Percentiles rank a stretch among this genome's conserved stretches.
These are phyloP conservation scores for Microbotryum lychnidis-dioicae DNA, from an alignment of 1,284 basidiomycete species.

Conservation along the genomic window DNA sequence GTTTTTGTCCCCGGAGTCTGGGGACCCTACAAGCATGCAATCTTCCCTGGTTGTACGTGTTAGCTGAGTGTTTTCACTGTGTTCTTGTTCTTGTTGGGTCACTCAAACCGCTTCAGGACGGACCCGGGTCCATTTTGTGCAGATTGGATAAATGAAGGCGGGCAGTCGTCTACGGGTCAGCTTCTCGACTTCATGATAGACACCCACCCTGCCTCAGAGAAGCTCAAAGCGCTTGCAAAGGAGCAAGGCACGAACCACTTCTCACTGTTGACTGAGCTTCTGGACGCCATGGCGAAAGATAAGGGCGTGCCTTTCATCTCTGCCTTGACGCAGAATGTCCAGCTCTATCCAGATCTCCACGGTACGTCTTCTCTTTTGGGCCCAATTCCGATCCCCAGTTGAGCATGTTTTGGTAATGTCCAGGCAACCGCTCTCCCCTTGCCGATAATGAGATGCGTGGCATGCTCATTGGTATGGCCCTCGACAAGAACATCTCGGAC, in stretches of 20 bases:
- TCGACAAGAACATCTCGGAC: slow-evolving; percentile 69
- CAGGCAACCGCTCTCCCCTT: slow-evolving; percentile 90
- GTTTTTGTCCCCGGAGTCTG: slow-evolving; percentile 88
- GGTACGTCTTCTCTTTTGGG: slow-evolving; percentile 29
- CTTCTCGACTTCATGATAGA: slow-evolving; percentile 75
- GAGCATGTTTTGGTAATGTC: slow-evolving; percentile 3
- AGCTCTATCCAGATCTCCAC: slow-evolving; percentile 86
- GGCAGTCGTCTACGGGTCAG: slow-evolving; percentile 97
- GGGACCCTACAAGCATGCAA: slow-evolving; percentile 87
- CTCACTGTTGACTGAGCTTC: slow-evolving; percentile 61
- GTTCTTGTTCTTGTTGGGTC: neutral
- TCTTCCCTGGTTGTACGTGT: slow-evolving; percentile 67
- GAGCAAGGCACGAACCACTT: slow-evolving; percentile 44
- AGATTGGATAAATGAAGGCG: slow-evolving; percentile 94
- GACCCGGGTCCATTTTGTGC: neutral
- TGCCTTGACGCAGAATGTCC: slow-evolving; percentile 79
- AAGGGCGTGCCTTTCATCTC: slow-evolving; percentile 42
- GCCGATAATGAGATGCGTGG: slow-evolving; percentile 91
- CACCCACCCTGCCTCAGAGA: slow-evolving; percentile 74
- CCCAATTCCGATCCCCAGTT: no score
- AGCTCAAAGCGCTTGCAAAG: slow-evolving; percentile 52
- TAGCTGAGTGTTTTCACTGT: neutral
- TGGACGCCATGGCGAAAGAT: slow-evolving; percentile 60
- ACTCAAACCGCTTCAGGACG: neutral
- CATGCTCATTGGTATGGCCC: slow-evolving; percentile 74